Conservation (phyloP, 192 early-diverging fungal species). For the Coemansia sp. region DNA sequence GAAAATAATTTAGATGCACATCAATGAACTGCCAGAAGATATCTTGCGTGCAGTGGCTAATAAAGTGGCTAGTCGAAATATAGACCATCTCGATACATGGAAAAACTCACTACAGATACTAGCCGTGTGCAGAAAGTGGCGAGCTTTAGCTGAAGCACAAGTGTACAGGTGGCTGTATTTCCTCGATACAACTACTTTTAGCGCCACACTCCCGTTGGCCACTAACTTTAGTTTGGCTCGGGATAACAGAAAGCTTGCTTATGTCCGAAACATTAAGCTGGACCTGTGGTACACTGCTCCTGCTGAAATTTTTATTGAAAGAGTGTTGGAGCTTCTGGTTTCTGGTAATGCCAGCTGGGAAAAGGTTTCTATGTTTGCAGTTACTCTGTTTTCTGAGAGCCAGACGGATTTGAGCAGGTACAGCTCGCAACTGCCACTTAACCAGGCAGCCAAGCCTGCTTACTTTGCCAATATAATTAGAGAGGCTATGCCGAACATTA, state of each 20-base stretch:
- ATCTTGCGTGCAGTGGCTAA: not conserved
- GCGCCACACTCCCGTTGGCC: not conserved
- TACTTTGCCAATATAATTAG: too few species aligned
- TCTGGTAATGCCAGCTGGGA: too few species aligned
- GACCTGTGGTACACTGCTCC: not conserved
- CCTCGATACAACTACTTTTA: constrained; percentile 1
- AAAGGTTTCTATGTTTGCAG: too few species aligned
- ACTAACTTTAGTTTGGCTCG: not conserved
- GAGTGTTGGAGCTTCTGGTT: too few species aligned
- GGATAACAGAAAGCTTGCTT: not conserved
- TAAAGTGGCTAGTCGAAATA: not conserved
- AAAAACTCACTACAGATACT: not conserved
- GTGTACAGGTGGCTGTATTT: constrained; percentile 26
- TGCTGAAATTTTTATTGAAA: not conserved
- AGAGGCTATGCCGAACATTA: too few species aligned
- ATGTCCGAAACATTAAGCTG: not conserved
- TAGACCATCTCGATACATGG: not conserved
- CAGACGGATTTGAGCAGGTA: too few species aligned
- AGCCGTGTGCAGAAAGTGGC: not conserved
- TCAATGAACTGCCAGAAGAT: not conserved
- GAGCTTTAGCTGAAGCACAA: not conserved
- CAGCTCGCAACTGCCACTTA: too few species aligned
- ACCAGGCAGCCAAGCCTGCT: too few species aligned
- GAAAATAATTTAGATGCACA: not conserved
- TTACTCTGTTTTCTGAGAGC: too few species aligned